phyloP scores from a whole-genome alignment of 768 basidiomycete species.

The Tephrocybe sp. region DNA sequence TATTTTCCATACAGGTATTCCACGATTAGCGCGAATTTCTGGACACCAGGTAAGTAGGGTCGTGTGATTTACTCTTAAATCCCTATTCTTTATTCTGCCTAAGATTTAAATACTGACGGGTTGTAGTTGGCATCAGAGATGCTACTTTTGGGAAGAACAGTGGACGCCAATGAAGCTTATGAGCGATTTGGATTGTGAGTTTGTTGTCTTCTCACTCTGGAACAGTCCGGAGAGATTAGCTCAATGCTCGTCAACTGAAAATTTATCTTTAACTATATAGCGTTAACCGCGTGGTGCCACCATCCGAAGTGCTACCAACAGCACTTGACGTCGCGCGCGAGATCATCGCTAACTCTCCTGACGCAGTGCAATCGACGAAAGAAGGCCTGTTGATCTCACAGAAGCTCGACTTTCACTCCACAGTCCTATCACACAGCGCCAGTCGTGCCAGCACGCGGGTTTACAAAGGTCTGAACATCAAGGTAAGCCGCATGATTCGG shows the following conservation, averaged over 20 bases:
- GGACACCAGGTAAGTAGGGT: constrained; percentile 66
- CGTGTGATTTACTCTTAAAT: not conserved
- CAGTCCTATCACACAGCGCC: constrained; percentile 42
- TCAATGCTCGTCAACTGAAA: too few species aligned
- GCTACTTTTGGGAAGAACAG: constrained; percentile 67
- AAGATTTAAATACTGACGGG: not conserved
- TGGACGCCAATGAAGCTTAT: constrained; percentile 66
- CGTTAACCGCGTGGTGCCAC: constrained; percentile 68
- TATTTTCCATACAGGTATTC: constrained; percentile 48
- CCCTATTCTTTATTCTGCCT: constrained; percentile 3
- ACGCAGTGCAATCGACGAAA: constrained; percentile 77
- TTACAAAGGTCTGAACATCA: constrained; percentile 66
- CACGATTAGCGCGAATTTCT: constrained; percentile 57
- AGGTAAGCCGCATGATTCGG: constrained; percentile 36
- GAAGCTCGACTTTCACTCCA: constrained; percentile 48
- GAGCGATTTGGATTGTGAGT: constrained; percentile 75
- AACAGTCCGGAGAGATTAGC: not conserved
- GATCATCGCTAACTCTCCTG: constrained; percentile 69
- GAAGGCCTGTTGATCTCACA: constrained; percentile 59
- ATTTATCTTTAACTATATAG: constrained; percentile 29
- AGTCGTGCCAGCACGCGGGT: constrained; percentile 48
- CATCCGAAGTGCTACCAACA: constrained; percentile 49
- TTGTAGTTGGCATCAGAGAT: constrained; percentile 69
- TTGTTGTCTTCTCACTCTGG: constrained; percentile 8
- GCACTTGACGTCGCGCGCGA: constrained; percentile 61